These are phyloP conservation scores for Pestalotiopsis sp. DNA, from an alignment of 2,329 filamentous ascomycete species.

Conservation along the genomic window DNA sequence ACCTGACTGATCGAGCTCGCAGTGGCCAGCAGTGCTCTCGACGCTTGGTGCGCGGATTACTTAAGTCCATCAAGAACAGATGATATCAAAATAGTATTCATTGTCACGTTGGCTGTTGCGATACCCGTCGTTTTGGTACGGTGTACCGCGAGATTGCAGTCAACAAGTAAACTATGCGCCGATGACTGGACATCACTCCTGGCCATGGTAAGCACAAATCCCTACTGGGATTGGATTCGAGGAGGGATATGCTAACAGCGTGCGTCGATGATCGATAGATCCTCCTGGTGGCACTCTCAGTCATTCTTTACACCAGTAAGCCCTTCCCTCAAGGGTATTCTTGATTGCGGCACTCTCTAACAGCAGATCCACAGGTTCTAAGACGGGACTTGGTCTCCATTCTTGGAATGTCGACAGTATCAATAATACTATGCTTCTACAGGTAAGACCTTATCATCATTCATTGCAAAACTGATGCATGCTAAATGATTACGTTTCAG, in stretches of 20 bases:
- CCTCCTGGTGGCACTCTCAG: neutral
- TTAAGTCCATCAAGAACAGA: neutral
- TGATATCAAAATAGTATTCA: neutral
- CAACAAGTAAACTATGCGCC: neutral
- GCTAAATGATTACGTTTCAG: neutral
- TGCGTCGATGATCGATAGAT: neutral
- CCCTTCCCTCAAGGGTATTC: too few relatives aligned
- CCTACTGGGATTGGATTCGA: neutral
- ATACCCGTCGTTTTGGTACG: neutral
- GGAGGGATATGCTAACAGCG: neutral
- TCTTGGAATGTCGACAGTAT: neutral
- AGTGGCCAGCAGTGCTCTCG: neutral
- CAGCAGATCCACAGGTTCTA: neutral
- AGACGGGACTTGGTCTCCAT: neutral
- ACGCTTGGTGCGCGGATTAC: neutral
- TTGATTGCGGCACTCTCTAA: neutral
- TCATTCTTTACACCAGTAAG: neutral
- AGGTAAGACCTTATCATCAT: neutral
- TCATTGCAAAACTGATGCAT: neutral
- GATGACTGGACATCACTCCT: constrained; percentile 3
- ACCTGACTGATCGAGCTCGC: neutral
- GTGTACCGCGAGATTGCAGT: neutral
- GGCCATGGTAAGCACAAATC: neutral
- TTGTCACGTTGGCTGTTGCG: neutral
- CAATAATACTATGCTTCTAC: neutral